Evolutionary conservation across 768 basidiomycete genomes (phyloP), one percentile per base, ranked within the genome.

Genomic region (Calocera viscosa): DNA sequence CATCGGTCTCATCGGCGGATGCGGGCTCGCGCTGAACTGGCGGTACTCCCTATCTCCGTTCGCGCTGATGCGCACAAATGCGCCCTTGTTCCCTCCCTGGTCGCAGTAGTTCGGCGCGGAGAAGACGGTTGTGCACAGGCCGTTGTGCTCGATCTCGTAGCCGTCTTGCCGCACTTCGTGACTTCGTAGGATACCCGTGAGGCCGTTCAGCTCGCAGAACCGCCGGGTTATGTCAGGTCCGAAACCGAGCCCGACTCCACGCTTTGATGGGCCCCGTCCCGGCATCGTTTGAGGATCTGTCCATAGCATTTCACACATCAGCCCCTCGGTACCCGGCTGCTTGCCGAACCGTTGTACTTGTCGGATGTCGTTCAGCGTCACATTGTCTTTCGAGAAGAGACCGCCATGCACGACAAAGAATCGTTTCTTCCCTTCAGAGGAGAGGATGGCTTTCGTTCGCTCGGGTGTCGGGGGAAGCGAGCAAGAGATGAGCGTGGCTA

Each of bases 321-420:
- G 77, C 1, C 95, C 95, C 72, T 94, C 90, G 68, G 91, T 88
- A 49, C 93, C 94, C 8, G 96, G 96, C 75, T 99, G 95, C 67
- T 83, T 81, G 33, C 91, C 91, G 69, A 93, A 83, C 43, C 96
- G 86, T 64, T 88, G 83, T 67, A 98, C 87, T 75, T 90, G 90
- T 28, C 88, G 85, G 70, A 98, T 86, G 64, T 97, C 94, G 19
- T 95, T 93, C 35, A 98, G 80, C 2, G 91, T 94, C n/a, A 98
- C 90, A 43, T 84, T 88, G 72, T 98, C 96, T 73, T 89, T 90
- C 76, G 92, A 94, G 79, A 97, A 97, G 19, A 98, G 81, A 17
- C 96, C 96, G 12, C 96, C 95, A 73, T 99, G 96, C 3, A 95
- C 91, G 69, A 98, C 86, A 71, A 96, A 95, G 78, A 89, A 96